Evolutionary conservation across 2,329 filamentous ascomycete species (phyloP).

Genomic region (Pseudocercospora eumusae): DNA sequence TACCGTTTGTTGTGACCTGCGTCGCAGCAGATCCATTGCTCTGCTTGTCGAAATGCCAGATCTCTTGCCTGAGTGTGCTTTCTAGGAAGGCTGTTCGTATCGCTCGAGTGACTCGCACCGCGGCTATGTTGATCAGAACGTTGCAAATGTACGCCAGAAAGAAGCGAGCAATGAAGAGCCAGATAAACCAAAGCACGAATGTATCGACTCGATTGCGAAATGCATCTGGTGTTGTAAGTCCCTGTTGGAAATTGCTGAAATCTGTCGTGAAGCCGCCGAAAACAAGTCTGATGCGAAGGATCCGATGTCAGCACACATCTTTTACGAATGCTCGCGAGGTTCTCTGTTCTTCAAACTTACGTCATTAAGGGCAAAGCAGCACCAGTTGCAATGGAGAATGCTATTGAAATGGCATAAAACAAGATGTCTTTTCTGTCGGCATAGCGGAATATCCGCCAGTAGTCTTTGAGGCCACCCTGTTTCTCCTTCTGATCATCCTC

Average conservation of each 20-base stretch:
- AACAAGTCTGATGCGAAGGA: conserved; percentile 39
- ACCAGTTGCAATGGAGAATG: conserved; percentile 47
- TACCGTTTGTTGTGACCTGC: conserved; percentile 37
- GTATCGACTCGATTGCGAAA: conserved; percentile 30
- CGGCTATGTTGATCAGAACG: conserved; percentile 51
- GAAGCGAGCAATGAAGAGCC: conserved; percentile 69
- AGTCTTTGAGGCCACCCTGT: conserved; percentile 28
- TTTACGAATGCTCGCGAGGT: conserved; percentile 34
- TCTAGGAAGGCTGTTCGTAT: conserved; percentile 63
- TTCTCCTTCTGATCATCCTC: conserved; percentile 20
- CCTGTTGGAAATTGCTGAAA: conserved; percentile 47
- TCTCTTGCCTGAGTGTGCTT: conserved; percentile 64
- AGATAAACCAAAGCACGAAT: conserved; percentile 67
- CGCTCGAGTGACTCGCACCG: conserved; percentile 54
- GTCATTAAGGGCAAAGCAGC: conserved; percentile 52
- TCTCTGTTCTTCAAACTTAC: neutral
- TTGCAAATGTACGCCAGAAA: conserved; percentile 58
- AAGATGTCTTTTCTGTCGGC: conserved; percentile 33
- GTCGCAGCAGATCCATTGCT: conserved; percentile 50
- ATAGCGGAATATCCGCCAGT: conserved; percentile 38
- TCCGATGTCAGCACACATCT: conserved; percentile 49
- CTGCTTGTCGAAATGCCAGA: conserved; percentile 65
- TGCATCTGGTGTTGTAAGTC: conserved; percentile 17
- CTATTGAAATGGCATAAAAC: conserved; percentile 35
- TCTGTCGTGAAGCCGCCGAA: conserved; percentile 54